Evolutionary conservation across 2,329 filamentous ascomycete species (phyloP), one percentile per base, ranked within the genome.

Genomic region (Bisporella sp.): DNA sequence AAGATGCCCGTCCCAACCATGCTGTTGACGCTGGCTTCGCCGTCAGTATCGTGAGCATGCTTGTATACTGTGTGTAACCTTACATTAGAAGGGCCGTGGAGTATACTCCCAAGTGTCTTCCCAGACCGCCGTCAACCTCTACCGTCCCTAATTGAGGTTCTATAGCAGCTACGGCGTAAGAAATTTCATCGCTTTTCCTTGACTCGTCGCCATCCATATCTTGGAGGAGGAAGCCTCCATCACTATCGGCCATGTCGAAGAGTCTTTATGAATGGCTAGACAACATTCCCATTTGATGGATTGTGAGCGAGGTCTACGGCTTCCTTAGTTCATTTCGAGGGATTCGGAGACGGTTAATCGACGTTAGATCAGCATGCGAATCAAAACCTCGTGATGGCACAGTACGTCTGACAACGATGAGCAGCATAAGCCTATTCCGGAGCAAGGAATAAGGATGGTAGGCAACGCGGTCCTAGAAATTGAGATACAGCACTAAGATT

Each of bases 1-100:
- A 79, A 81, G 29, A 77, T 66, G 54, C 73, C 68, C 7, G 71
- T 64, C 3, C 71, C 71, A 29, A 73, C 57, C 0, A 66, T 68
- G 54, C 68, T 69, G 33, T 66, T 65, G 6, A 69, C 59, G 31
- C 69, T 69, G 40, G 21, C 21, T 21, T 21, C 3, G 3, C 21
- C 21, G 21, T 21, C 21, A 21, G 21, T 21, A 21, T 21, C 21
- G 21, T 21, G 2, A 21, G 21, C 21, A 21, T 21, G 21, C 21
- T 21, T 21, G 21, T 21, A 21, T 21, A 21, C 3, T 21, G 21
- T 21, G 21, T 21, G 21, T 5, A 41, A n/a, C 5, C 37, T 41
- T 21, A 41, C 37, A 41, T 11, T 6, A 41, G 37, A 12, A 41
- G 37, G 28, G 37, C 28, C 28, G 37, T 41, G 37, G 37, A 41